Percentiles rank a stretch among this genome's conserved stretches.
phyloP scores from a whole-genome alignment of 306 rosid genomes.

The Rubus parviflorus region DNA sequence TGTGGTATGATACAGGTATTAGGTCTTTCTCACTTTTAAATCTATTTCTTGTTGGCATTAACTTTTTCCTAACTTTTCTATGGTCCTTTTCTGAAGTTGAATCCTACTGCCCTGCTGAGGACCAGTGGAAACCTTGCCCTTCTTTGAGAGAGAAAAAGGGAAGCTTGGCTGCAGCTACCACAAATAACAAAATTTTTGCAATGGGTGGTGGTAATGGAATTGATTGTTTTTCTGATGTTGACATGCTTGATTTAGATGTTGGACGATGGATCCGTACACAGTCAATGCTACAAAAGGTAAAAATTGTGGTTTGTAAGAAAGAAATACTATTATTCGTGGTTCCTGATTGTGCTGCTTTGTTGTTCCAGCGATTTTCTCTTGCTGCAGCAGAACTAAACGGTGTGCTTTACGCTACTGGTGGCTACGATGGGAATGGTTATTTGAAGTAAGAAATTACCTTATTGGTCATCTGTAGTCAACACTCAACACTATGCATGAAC shows the following conservation, averaged over 20 bases:
- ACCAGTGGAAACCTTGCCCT: constrained; percentile 68
- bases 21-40: constrained; percentile 16
- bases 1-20: constrained; percentile 55
- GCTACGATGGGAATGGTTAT: constrained; percentile 52
- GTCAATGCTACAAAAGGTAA: constrained; percentile 68
- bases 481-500: background rate
- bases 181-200: constrained; percentile 44
- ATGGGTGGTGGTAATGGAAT: constrained; percentile 51
- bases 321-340: constrained; percentile 14
- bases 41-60: constrained; percentile 10
- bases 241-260: constrained; percentile 66
- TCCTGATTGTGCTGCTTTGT: constrained; percentile 23
- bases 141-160: constrained; percentile 66
- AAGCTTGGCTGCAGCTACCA: constrained; percentile 55
- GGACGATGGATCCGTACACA: constrained; percentile 57
- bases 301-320: background rate
- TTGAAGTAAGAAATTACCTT: constrained; percentile 48
- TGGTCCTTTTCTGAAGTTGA: constrained; percentile 56
- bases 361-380: constrained; percentile 53
- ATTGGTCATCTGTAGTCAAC: background rate
- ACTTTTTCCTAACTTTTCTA: constrained; percentile 17
- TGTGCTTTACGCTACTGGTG: constrained; percentile 55
- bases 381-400: constrained; percentile 48
- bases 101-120: constrained; percentile 50
- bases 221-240: constrained; percentile 44